phyloP scores from a whole-genome alignment of 1,284 basidiomycete species.

The Mycosarcoma mackinlayi region DNA sequence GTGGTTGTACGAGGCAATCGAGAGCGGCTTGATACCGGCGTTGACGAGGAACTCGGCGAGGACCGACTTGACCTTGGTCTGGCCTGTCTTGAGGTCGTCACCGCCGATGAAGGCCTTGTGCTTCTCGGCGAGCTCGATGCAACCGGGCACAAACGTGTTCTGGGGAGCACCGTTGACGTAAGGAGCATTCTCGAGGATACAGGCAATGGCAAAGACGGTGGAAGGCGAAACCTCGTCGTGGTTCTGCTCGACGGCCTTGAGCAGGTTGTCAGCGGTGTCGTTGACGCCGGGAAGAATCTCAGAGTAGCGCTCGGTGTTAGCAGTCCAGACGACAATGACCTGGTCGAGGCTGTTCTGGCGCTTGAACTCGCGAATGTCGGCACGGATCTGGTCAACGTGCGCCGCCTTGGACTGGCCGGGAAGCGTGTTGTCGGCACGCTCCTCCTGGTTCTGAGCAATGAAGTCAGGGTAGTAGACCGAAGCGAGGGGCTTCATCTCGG shows the following conservation, averaged over 20 bases:
- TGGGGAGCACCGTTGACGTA: conserved; percentile 98
- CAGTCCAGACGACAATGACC: conserved; percentile 94
- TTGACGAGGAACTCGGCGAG: conserved; percentile 98
- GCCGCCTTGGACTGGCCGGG: conserved; percentile 85
- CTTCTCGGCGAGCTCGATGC: conserved; percentile 90
- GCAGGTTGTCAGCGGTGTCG: conserved; percentile 90
- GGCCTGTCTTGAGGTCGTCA: conserved; percentile 87
- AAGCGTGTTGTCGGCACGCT: conserved; percentile 91
- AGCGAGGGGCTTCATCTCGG: conserved; percentile 84
- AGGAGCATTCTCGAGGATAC: conserved; percentile 92
- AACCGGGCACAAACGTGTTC: conserved; percentile 98
- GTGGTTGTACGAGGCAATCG: conserved; percentile 97
- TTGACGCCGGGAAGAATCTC: conserved; percentile 94
- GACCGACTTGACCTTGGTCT: conserved; percentile 78
- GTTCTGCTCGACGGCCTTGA: conserved; percentile 82
- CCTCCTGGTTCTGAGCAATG: conserved; percentile 97
- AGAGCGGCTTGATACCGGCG: conserved; percentile 97
- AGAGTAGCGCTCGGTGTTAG: conserved; percentile 98
- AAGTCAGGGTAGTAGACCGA: conserved; percentile 80
- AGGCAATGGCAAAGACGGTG: conserved; percentile 92
- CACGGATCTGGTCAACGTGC: conserved; percentile 91
- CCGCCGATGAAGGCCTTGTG: conserved; percentile 93
- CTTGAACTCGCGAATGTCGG: conserved; percentile 95
- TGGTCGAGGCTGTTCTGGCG: conserved; percentile 79
- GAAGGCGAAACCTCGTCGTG: conserved; percentile 95